Evolutionary conservation across 352 stramenopile species (phyloP).

Genomic region (Phytophthora uliginosa): DNA sequence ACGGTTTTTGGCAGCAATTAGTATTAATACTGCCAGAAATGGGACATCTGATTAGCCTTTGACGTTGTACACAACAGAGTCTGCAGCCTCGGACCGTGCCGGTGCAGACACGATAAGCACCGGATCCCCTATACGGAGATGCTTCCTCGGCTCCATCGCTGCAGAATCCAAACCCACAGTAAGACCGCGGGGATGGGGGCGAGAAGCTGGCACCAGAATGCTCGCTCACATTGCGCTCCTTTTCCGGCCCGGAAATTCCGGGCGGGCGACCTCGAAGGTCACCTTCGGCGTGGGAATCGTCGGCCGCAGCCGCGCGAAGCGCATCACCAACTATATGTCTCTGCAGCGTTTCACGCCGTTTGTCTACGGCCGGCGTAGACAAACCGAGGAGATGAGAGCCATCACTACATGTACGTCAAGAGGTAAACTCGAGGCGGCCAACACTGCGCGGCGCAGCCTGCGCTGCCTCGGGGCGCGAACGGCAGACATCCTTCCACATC

Average conservation of each 20-base stretch:
- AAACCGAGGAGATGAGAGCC: background rate
- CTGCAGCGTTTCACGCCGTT: background rate
- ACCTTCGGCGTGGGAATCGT: background rate
- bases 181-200: constrained; percentile 18
- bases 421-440: background rate
- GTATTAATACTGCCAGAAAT: background rate
- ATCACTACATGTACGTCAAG: background rate
- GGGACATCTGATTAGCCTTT: background rate
- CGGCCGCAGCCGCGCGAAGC: constrained; percentile 9
- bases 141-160: constrained; percentile 13
- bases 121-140: constrained; percentile 21
- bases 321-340: constrained; percentile 19
- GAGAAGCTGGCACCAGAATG: constrained; percentile 17
- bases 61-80: background rate
- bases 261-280: background rate
- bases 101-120: constrained; percentile 13
- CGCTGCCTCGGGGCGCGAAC: background rate
- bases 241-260: background rate
- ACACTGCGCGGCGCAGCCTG: no score
- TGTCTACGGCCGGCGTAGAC: constrained; percentile 2
- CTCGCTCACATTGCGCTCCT: background rate
- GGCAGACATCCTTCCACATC: background rate
- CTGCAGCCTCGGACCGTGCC: background rate
- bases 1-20: constrained; percentile 12
- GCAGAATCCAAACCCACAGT: background rate